Base-by-base conservation (phyloP, 192 early-diverging fungal species). In the Mortierella hygrophila region DNA sequence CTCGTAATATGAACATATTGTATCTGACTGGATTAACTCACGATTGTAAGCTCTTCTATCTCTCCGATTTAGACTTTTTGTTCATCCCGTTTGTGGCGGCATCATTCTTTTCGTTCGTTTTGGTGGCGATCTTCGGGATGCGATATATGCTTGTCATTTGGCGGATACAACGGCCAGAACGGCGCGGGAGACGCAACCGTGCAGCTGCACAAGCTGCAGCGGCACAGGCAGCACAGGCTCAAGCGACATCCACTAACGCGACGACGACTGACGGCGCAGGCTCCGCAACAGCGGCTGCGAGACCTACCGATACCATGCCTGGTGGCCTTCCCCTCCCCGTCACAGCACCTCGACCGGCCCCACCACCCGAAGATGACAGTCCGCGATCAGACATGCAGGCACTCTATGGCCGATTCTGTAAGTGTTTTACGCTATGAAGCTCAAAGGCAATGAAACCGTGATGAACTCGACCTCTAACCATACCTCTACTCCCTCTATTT, bases 91-190 rank as follows among this genome's bases (percentile, higher is more conserved):
- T 94, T 79, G 90, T 89, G 4, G 88, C 91, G 4, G 91, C 91
- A 0, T 88, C 93, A 10, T 93, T 95, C 65, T 90, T 94, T 47
- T 90, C 91, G 11, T 96, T 95, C 82, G 87, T 92, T 26, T 72
- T 95, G 75, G 91, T 94, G 5, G 92, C 94, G n/a, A 90, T 94
- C 29, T 92, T 94, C 75, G 92, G 90, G 11, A 93, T 95, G 89
- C 90, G 93, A 23, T 96, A 97, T 72, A 82, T 97, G 49, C 77
- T 94, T 37, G 90, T 91, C 0, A 93, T 97, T 20, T 93, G 93
- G 91, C 80, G 91, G 46, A 92, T 93, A 60, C 94, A 95, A 82
- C 76, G 93, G 70, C 91, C 94, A 13, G 93, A 94, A 46, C 68
- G 88, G 37, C 77, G 90, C 11, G 89, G 89, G 0, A 76, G 88